Percentiles rank a stretch among this genome's conserved stretches.
These are phyloP conservation scores for Zygoascus hellenicus DNA, from an alignment of 1,139 yeast genomes.

Conservation along the genomic window DNA sequence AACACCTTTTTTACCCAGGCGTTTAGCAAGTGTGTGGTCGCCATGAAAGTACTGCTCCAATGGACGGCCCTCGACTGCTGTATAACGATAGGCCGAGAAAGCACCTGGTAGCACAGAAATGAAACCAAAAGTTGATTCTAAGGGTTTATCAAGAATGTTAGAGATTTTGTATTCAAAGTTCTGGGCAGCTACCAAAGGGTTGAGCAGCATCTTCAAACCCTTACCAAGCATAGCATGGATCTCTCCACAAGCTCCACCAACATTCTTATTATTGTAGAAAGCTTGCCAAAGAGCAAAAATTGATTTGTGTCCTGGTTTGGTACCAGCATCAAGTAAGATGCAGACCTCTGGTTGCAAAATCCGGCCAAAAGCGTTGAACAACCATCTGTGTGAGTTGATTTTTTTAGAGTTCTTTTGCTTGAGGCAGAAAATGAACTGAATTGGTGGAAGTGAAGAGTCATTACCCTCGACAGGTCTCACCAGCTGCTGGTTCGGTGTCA, in stretches of 20 bases:
- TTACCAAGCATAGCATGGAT: slow-evolving; percentile 91
- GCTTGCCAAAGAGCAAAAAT: slow-evolving; percentile 93
- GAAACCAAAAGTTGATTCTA: slow-evolving; percentile 89
- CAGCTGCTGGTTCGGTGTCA: slow-evolving; percentile 46
- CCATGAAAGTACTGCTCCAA: slow-evolving; percentile 87
- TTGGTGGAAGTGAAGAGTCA: slow-evolving; percentile 56
- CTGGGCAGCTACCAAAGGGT: slow-evolving; percentile 93
- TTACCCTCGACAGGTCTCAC: slow-evolving; percentile 55
- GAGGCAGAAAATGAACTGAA: slow-evolving; percentile 82
- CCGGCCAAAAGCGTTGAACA: slow-evolving; percentile 88
- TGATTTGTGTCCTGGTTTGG: slow-evolving; percentile 82
- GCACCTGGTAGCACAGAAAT: slow-evolving; percentile 96
- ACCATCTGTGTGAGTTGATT: slow-evolving; percentile 95
- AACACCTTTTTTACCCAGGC: slow-evolving; percentile 43
- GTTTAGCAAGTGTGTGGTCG: slow-evolving; percentile 49
- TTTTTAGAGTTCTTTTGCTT: slow-evolving; percentile 88
- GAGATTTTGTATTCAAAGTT: slow-evolving; percentile 96
- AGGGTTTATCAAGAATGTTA: slow-evolving; percentile 87
- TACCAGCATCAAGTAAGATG: slow-evolving; percentile 86
- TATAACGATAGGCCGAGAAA: slow-evolving; percentile 64
- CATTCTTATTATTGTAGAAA: slow-evolving; percentile 88
- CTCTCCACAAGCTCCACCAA: slow-evolving; percentile 98
- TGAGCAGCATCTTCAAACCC: slow-evolving; percentile 65
- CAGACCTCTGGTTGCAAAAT: slow-evolving; percentile 81
- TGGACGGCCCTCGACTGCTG: slow-evolving; percentile 47